These are phyloP conservation scores for Astrephomene gubernaculifera DNA, from an alignment of 139 green algal species.

Conservation along the genomic window DNA sequence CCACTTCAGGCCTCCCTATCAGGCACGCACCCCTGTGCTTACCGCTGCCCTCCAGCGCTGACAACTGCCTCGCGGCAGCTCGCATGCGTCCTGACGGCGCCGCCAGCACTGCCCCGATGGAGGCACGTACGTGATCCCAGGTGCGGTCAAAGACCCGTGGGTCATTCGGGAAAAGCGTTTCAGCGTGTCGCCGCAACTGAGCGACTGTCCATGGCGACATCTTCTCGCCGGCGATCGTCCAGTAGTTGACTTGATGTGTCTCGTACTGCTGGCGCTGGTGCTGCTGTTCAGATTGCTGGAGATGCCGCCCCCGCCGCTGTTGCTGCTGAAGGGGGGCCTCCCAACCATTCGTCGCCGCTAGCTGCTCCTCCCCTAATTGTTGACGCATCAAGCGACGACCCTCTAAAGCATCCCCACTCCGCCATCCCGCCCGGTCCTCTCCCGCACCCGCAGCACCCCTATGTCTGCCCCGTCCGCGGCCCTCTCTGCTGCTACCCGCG, in stretches of 20 bases:
- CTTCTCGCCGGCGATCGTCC: constrained; percentile 63
- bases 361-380: background rate
- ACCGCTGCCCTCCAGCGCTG: constrained; percentile 33
- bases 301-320: background rate
- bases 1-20: too few relatives aligned
- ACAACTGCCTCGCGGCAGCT: background rate
- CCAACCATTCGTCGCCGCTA: background rate
- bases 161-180: background rate
- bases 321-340: too few relatives aligned
- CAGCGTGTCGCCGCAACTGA: constrained; percentile 43
- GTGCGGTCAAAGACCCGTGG: background rate
- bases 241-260: constrained; percentile 78
- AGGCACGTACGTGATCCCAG: background rate
- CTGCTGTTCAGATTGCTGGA: background rate
- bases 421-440: background rate
- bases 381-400: background rate
- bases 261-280: constrained; percentile 40
- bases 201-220: constrained; percentile 68
- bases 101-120: background rate
- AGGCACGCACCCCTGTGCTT: background rate
- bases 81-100: constrained; percentile 24
- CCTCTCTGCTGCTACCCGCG: background rate
- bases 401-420: background rate
- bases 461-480: background rate
- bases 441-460: background rate